Percentiles rank a stretch among this genome's conserved stretches.
Evolutionary conservation across 1,139 yeast species (phyloP).

Genomic region (Yamadazyma epiphylla): DNA sequence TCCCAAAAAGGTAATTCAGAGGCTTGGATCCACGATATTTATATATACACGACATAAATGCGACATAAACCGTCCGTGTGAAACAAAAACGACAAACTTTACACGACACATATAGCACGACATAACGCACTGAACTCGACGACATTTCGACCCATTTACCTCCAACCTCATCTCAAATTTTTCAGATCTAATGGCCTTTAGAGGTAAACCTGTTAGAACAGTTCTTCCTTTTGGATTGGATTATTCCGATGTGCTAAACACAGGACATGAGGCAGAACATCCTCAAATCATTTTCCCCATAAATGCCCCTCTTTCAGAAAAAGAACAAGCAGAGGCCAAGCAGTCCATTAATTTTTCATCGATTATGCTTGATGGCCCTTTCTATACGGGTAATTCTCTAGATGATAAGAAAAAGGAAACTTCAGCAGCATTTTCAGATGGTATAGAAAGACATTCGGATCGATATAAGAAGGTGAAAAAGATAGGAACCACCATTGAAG

Average conservation of each 20-base stretch:
- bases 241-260: slow-evolving; percentile 50
- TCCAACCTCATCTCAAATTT: background rate
- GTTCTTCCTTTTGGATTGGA: slow-evolving; percentile 67
- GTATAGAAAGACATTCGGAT: slow-evolving; percentile 72
- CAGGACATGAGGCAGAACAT: slow-evolving; percentile 28
- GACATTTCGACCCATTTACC: background rate
- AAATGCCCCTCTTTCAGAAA: slow-evolving; percentile 54
- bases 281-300: slow-evolving; percentile 57
- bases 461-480: slow-evolving; percentile 67
- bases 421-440: slow-evolving; percentile 33
- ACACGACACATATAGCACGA: too few relatives aligned
- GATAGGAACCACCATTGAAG: slow-evolving; percentile 75
- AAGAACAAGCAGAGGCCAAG: slow-evolving; percentile 60
- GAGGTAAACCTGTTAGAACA: slow-evolving; percentile 23
- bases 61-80: too few relatives aligned
- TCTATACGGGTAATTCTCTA: slow-evolving; percentile 58
- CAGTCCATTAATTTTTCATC: slow-evolving; percentile 59
- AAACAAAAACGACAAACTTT: too few relatives aligned
- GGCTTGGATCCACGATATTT: background rate
- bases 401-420: slow-evolving; percentile 21
- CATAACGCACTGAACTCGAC: too few relatives aligned
- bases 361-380: slow-evolving; percentile 69
- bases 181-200: slow-evolving; percentile 19
- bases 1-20: background rate
- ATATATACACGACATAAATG: too few relatives aligned